Percentiles rank a stretch among this genome's conserved stretches.
These are phyloP conservation scores for Xylaria digitata DNA, from an alignment of 2,329 filamentous ascomycete species.

Conservation along the genomic window DNA sequence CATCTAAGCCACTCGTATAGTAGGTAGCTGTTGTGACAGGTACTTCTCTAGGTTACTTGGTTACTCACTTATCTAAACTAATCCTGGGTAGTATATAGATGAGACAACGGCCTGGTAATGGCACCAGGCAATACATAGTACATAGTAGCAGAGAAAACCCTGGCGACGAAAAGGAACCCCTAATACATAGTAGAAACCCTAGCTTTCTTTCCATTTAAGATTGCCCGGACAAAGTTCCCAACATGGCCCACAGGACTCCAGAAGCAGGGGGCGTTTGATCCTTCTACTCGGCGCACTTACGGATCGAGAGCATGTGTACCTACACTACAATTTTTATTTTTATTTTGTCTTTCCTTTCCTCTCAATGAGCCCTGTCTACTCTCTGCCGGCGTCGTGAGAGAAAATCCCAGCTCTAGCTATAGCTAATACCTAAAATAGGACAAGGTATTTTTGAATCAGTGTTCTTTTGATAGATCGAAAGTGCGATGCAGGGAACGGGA, in stretches of 20 bases:
- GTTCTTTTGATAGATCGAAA: no score
- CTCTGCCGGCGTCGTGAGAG: not conserved
- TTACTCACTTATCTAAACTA: no score
- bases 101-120: constrained; percentile 10
- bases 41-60: not conserved
- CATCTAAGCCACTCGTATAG: no score
- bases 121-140: constrained; percentile 11
- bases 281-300: constrained; percentile 20
- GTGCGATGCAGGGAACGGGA: no score
- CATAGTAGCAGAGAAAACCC: not conserved
- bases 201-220: constrained; percentile 13
- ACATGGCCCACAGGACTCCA: constrained; percentile 10
- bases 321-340: not conserved
- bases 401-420: not conserved
- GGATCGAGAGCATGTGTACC: not conserved
- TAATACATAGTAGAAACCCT: not conserved
- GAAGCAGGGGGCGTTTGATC: constrained; percentile 30
- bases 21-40: not conserved
- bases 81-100: not conserved
- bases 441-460: no score
- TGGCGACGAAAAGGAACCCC: constrained; percentile 6
- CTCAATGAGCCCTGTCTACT: not conserved
- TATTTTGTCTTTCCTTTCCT: not conserved
- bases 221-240: constrained; percentile 5
- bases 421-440: no score